Conservation (phyloP, 345 rosid species). For the Bruguiera sexangula region DNA sequence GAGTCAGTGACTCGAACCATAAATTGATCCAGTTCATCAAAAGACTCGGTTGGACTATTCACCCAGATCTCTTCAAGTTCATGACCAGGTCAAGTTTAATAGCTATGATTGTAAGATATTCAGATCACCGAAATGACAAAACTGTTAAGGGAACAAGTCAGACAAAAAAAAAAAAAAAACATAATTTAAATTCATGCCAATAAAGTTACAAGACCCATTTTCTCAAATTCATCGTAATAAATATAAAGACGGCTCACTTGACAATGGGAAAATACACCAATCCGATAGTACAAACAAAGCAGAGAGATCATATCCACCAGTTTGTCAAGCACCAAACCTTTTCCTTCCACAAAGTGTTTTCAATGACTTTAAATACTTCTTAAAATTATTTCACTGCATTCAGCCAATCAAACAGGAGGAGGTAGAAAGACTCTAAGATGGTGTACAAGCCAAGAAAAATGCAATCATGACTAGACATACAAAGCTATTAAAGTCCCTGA, state of each 20-base stretch:
- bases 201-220: conserved; percentile 21
- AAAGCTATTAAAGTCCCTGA: conserved; percentile 12
- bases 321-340: conserved; percentile 34
- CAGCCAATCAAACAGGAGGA: conserved; percentile 3
- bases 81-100: no score
- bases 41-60: no score
- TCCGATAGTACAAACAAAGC: conserved; percentile 10
- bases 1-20: no score
- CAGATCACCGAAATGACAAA: no score
- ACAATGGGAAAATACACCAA: conserved; percentile 23
- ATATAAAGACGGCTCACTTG: conserved; percentile 12
- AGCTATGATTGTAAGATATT: no score
- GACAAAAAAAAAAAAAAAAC: no score
- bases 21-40: no score
- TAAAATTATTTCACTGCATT: conserved; percentile 17
- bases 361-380: conserved; percentile 22
- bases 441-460: conserved; percentile 22
- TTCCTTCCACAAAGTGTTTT: conserved; percentile 20
- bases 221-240: conserved; percentile 14
- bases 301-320: conserved; percentile 20
- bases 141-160: no score
- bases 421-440: conserved; percentile 12
- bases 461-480: conserved; percentile 6
- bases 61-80: no score
- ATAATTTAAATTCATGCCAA: conserved; percentile 5